These are phyloP conservation scores for Geotrichum australiense DNA, from an alignment of 1,139 yeast genomes.

Conservation along the genomic window DNA sequence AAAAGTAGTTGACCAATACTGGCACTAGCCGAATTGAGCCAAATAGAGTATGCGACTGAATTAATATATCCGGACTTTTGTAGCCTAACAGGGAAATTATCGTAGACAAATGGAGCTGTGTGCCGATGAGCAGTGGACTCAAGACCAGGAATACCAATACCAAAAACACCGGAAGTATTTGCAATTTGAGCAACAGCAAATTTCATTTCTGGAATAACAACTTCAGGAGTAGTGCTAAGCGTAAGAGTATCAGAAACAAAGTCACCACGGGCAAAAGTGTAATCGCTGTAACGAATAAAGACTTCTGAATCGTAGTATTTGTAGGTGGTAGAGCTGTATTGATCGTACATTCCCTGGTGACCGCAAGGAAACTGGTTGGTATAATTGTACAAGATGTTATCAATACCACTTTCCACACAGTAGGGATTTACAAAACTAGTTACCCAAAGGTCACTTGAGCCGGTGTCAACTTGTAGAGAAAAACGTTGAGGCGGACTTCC, in stretches of 20 bases:
- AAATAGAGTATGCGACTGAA: conserved; percentile 48
- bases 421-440: conserved; percentile 20
- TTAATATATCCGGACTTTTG: conserved; percentile 39
- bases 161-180: conserved; percentile 18
- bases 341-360: conserved; percentile 24
- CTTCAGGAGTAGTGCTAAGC: conserved; percentile 6
- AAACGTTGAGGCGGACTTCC: conserved; percentile 19
- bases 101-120: conserved; percentile 11
- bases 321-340: conserved; percentile 20
- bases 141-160: conserved; percentile 17
- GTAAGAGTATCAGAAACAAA: conserved; percentile 38
- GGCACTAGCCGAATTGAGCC: conserved; percentile 39
- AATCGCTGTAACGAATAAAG: conserved; percentile 54
- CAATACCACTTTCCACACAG: conserved; percentile 21
- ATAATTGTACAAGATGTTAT: conserved; percentile 18
- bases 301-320: conserved; percentile 28
- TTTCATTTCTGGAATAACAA: conserved; percentile 13
- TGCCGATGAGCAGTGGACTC: conserved; percentile 15
- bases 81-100: conserved; percentile 14
- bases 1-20: conserved; percentile 47
- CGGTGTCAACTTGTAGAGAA: conserved; percentile 17
- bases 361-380: conserved; percentile 23
- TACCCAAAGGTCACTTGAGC: conserved; percentile 18
- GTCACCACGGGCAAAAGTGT: conserved; percentile 51
- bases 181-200: conserved; percentile 16